phyloP scores from a whole-genome alignment of 805 yeast genomes.

The Barnettozyma wickerhamii region DNA sequence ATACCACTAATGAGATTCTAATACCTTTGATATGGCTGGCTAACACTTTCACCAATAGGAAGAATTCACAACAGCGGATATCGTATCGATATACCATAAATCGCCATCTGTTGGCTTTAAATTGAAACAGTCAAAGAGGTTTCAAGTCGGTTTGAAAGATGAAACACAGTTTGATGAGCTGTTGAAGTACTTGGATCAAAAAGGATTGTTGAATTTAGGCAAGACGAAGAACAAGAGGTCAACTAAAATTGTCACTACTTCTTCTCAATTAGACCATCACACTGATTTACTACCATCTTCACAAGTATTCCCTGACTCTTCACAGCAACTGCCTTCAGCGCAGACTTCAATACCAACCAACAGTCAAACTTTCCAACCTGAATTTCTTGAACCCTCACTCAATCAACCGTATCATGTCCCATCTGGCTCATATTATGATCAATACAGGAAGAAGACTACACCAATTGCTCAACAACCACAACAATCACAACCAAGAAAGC shows the following conservation, averaged over 20 bases:
- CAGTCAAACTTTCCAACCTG: too few relatives aligned
- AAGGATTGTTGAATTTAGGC: constrained; percentile 1
- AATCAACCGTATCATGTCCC: constrained; percentile 1
- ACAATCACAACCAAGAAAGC: not conserved
- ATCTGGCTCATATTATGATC: constrained; percentile 3
- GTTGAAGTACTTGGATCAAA: not conserved
- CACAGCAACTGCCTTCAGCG: not conserved
- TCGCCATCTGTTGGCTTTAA: constrained; percentile 24
- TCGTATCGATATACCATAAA: constrained; percentile 14
- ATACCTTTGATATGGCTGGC: not conserved
- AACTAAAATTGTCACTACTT: not conserved
- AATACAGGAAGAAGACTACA: constrained; percentile 1
- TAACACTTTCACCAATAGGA: constrained; percentile 7
- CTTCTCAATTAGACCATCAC: not conserved
- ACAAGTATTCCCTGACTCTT: not conserved
- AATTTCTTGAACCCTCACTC: not conserved
- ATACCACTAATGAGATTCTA: not conserved
- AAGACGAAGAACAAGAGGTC: constrained; percentile 1
- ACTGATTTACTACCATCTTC: not conserved
- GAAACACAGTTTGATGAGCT: constrained; percentile 3
- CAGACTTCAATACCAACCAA: too few relatives aligned
- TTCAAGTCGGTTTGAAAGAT: constrained; percentile 11
- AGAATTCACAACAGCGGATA: constrained; percentile 6
- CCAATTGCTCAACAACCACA: not conserved
- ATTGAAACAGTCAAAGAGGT: constrained; percentile 5